Evolutionary conservation across 1,284 basidiomycete species (phyloP), one percentile per base, ranked within the genome.

Genomic region (Stereum hirsutum): DNA sequence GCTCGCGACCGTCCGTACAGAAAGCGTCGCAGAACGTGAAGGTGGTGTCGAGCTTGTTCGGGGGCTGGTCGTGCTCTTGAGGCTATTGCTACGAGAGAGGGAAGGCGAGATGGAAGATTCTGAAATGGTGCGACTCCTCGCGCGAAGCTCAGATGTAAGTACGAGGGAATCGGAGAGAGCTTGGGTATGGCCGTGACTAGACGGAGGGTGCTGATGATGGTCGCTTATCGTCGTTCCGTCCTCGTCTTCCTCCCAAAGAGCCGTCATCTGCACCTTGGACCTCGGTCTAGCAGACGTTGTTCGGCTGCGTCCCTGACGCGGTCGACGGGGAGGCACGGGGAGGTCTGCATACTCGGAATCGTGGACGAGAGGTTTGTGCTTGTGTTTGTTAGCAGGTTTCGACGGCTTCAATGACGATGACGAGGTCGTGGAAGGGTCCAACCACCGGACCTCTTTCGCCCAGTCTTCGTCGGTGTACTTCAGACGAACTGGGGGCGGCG

Each of bases 381-480:
- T n/a, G n/a, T n/a, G n/a, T n/a, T n/a, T n/a, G 8, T 56, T 14
- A 17, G 31, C 19, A 19, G 42, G 42, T 6, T 8, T 27, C 15
- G n/a, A n/a, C 6, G 32, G 31, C 41, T 42, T 43, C 34, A 14
- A 21, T n/a, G 54, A 42, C 26, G 42, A 50, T 3, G 55, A 50
- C 19, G 57, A 51, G 11, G 54, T 49, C 15, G 58, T 51, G 10
- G 60, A 55, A 12, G 69, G 63, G 8, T 70, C 69, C 25, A 82
- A 70, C 76, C 75, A 80, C 32, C 75, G 68, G 15, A 80, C 75
- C 46, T 83, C 80, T 52, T 69, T 75, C 11, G 76, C 70, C 76
- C 75, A 80, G 49, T 76, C 72, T 39, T 74, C 68, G 49, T 74
- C 69, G 3, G 68, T 68, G 47, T 67, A 65, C 45, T 65, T 59